Evolutionary conservation across 2,329 filamentous ascomycete species (phyloP).

Genomic region (Metarhizium sp.): DNA sequence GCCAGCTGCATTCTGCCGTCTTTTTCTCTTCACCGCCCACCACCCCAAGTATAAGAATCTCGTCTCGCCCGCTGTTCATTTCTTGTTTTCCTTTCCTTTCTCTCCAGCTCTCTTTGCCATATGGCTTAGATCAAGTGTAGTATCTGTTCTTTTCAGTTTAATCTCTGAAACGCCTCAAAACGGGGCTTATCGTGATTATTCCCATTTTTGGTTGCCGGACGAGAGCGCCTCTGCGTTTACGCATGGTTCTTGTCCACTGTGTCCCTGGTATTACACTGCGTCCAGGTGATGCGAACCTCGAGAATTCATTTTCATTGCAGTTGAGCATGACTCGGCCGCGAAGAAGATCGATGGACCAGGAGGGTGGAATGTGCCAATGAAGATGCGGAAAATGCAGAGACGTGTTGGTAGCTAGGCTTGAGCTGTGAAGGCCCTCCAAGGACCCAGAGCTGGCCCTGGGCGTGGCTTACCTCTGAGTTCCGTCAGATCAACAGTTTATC

Average conservation of each 20-base stretch:
- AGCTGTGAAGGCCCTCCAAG: no score
- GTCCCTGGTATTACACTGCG: constrained; percentile 34
- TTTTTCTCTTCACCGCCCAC: not conserved
- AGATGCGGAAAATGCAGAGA: no score
- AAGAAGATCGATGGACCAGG: constrained; percentile 25
- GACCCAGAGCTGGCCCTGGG: no score
- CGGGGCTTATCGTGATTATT: constrained; percentile 66
- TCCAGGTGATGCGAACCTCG: constrained; percentile 29
- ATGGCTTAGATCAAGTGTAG: constrained; percentile 86
- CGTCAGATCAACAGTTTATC: no score
- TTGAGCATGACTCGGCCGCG: not conserved
- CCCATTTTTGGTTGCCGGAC: constrained; percentile 43
- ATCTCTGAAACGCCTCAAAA: constrained; percentile 77
- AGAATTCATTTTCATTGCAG: constrained; percentile 25
- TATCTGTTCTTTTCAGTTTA: constrained; percentile 97
- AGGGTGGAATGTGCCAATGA: no score
- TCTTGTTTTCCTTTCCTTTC: constrained; percentile 17
- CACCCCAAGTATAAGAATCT: constrained; percentile 1
- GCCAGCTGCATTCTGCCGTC: not conserved
- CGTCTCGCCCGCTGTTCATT: not conserved
- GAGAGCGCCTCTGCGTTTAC: constrained; percentile 28
- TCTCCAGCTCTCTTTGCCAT: constrained; percentile 35
- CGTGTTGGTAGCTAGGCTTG: no score
- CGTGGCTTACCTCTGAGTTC: no score
- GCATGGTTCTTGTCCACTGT: constrained; percentile 25